Conservation (phyloP, 257 asterid genomes). For the Solanum chilense region DNA sequence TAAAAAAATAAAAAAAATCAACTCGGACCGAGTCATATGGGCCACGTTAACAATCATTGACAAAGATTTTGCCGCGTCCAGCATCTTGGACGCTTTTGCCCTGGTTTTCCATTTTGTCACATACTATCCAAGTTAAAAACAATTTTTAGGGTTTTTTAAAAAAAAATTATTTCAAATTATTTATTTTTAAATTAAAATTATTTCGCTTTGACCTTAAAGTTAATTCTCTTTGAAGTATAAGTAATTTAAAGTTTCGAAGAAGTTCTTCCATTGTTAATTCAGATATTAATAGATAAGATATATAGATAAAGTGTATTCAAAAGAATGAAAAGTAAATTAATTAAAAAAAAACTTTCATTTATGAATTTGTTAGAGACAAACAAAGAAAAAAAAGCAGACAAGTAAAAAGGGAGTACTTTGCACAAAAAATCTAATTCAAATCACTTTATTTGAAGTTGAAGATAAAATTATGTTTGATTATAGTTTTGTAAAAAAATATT, state of each 20-base stretch:
- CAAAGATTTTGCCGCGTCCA: not conserved
- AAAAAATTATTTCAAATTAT: too few species aligned
- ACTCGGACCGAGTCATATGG: not conserved
- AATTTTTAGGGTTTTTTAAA: not conserved
- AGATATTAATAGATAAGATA: not conserved
- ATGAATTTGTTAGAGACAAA: not conserved
- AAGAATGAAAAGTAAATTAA: too few species aligned
- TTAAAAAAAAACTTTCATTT: not conserved
- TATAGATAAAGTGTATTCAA: too few species aligned
- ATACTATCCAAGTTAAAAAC: not conserved
- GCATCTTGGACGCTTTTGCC: not conserved
- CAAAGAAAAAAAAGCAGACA: too few species aligned
- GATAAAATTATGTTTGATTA: not conserved
- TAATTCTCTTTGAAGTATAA: too few species aligned
- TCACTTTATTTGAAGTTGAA: not conserved
- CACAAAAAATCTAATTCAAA: too few species aligned
- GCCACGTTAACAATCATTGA: not conserved
- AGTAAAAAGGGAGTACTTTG: too few species aligned
- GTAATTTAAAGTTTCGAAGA: not conserved
- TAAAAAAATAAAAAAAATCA: not conserved
- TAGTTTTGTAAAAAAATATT: too few species aligned
- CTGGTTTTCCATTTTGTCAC: not conserved
- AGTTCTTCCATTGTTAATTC: too few species aligned
- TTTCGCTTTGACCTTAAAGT: too few species aligned
- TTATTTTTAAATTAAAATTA: too few species aligned